phyloP scores from a whole-genome alignment of 352 stramenopile genomes.

The Albugo laibachii region DNA sequence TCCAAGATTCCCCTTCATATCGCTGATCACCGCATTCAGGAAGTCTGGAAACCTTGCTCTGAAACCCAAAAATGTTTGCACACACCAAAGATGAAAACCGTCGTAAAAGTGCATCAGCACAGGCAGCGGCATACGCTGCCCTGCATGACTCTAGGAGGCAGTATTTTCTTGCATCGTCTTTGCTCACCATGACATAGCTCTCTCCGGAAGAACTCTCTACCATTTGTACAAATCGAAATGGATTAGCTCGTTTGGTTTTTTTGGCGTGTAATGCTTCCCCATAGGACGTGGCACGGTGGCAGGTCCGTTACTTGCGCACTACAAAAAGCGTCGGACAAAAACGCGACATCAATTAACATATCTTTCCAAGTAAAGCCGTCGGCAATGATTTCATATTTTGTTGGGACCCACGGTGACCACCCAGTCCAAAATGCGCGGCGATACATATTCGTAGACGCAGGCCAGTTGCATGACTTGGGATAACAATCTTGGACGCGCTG shows the following conservation, averaged over 20 bases:
- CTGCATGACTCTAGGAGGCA: slow-evolving; percentile 6
- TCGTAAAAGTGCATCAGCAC: not conserved
- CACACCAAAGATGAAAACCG: slow-evolving; percentile 7
- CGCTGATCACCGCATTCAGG: slow-evolving; percentile 6
- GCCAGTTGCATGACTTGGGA: too few species aligned
- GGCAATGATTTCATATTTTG: too few species aligned
- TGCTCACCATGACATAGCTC: slow-evolving; percentile 14
- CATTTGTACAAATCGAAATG: slow-evolving; percentile 19
- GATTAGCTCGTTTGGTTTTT: slow-evolving; percentile 14
- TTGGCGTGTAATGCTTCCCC: slow-evolving; percentile 6
- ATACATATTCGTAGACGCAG: too few species aligned
- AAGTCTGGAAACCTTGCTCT: too few species aligned
- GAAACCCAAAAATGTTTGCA: too few species aligned
- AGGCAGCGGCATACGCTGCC: not conserved
- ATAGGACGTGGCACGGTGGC: not conserved
- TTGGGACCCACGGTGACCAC: too few species aligned
- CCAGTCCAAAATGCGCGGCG: too few species aligned
- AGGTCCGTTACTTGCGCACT: too few species aligned
- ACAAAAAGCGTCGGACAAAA: too few species aligned
- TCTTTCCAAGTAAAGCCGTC: too few species aligned
- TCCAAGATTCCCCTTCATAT: slow-evolving; percentile 1
- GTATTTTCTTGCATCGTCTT: slow-evolving; percentile 14
- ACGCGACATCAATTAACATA: too few species aligned
- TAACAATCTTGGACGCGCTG: too few species aligned
- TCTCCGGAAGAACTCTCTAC: not conserved